Conservation (phyloP, 2,329 filamentous ascomycete species). For the Raffaelea albimanens region DNA sequence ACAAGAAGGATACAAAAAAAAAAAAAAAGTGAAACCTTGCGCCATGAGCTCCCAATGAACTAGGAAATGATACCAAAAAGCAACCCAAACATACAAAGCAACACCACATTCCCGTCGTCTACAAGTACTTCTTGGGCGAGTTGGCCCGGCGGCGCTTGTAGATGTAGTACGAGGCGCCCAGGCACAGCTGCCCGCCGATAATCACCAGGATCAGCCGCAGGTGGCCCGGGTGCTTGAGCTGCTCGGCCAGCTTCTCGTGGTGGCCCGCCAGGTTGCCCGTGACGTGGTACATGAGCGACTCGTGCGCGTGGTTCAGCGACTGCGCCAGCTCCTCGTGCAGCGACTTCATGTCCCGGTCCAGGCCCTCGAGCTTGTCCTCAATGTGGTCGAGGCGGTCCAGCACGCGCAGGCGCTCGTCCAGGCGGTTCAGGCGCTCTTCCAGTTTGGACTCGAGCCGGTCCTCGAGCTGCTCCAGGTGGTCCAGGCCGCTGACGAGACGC, state of each 20-base stretch:
- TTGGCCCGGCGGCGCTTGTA: slow-evolving; percentile 72
- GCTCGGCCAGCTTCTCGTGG: slow-evolving; percentile 37
- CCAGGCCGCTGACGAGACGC: slow-evolving; percentile 32
- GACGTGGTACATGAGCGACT: slow-evolving; percentile 42
- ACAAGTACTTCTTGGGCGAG: slow-evolving; percentile 89
- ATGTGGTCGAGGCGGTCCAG: slow-evolving; percentile 34
- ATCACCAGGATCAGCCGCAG: slow-evolving; percentile 56
- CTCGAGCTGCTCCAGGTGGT: slow-evolving; percentile 22
- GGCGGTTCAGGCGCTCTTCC: slow-evolving; percentile 30
- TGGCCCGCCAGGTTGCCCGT: slow-evolving; percentile 23
- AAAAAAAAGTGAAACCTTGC: not conserved
- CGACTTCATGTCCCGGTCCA: slow-evolving; percentile 50
- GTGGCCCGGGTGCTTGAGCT: slow-evolving; percentile 38
- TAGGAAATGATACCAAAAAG: not conserved
- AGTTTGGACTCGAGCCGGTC: slow-evolving; percentile 24
- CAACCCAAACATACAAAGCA: not conserved
- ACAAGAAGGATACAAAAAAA: not conserved
- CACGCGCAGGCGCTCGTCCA: slow-evolving; percentile 31
- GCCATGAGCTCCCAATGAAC: not conserved
- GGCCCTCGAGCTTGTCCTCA: slow-evolving; percentile 32
- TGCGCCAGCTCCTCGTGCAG: slow-evolving; percentile 45
- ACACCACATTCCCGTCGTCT: too few relatives aligned
- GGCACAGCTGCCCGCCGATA: slow-evolving; percentile 62
- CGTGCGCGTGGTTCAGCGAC: slow-evolving; percentile 41
- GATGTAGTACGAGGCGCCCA: slow-evolving; percentile 58